Percentiles rank a stretch among this genome's conserved stretches.
phyloP scores from a whole-genome alignment of 495 filamentous ascomycete genomes.

The Xylaria bambusicola region DNA sequence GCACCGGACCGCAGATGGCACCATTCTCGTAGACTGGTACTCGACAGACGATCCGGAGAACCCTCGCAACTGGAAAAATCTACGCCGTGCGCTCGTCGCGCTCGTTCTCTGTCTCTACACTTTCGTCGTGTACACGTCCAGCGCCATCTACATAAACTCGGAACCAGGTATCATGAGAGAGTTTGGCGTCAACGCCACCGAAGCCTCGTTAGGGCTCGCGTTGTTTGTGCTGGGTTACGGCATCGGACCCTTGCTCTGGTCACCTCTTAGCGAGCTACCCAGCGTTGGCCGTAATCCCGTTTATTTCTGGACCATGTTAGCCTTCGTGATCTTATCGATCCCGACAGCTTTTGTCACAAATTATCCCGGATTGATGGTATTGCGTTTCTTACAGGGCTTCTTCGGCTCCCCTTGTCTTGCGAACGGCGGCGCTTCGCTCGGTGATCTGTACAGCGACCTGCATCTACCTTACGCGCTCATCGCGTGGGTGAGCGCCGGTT shows the following conservation, averaged over 20 bases:
- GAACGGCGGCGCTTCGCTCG: conserved; percentile 75
- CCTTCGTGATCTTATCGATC: conserved; percentile 74
- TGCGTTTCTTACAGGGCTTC: conserved; percentile 75
- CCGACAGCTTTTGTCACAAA: conserved; percentile 75
- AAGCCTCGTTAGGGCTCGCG: conserved; percentile 55
- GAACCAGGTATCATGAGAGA: conserved; percentile 46
- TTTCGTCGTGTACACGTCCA: conserved; percentile 51
- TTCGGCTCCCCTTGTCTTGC: conserved; percentile 75
- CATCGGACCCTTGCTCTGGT: conserved; percentile 48
- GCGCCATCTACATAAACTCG: conserved; percentile 51
- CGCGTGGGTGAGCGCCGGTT: conserved; percentile 57
- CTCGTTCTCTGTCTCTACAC: conserved; percentile 56
- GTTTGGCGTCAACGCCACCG: conserved; percentile 55
- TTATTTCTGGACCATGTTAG: conserved; percentile 67
- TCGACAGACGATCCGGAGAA: conserved; percentile 55
- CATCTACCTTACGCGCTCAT: conserved; percentile 71
- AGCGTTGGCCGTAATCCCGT: conserved; percentile 63
- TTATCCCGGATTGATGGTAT: conserved; percentile 69
- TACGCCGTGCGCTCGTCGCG: conserved; percentile 44
- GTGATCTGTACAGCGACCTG: conserved; percentile 71
- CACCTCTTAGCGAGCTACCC: conserved; percentile 61
- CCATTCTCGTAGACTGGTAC: conserved; percentile 62
- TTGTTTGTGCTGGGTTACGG: conserved; percentile 65
- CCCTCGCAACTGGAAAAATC: conserved; percentile 57
- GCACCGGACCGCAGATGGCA: conserved; percentile 42